Evolutionary conservation across 805 yeast species (phyloP), one percentile per base, ranked within the genome.

Genomic region (Candida multigemmis): DNA sequence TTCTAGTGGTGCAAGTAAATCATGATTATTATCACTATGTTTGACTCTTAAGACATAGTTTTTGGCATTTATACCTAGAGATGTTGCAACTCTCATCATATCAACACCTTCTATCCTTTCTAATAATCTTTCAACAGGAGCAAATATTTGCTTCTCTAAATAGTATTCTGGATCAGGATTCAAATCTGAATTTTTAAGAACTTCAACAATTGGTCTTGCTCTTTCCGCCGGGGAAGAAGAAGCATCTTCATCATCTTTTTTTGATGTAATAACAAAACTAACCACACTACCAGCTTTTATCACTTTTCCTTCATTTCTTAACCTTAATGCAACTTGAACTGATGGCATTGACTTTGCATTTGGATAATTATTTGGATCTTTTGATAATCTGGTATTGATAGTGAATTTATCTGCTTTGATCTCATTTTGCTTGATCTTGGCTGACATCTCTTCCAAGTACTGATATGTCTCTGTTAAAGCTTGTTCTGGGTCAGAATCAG

Each of bases 211-310:
- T 0, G 96, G 74, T 33, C 83, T 70, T 0, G 98, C 95, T 31
- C 96, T 68, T 33, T 81, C 89, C 1, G 94, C 89, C 7, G 72
- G 71, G 1, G 70, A 33, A 3, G 46, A 27, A 9, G 36, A 25
- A 19, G 35, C 33, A 20, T 60, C 70, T n/a, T 58, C 65, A 4
- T 58, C 67, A 17, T 37, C 39, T 2, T 28, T 30, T 2, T 53
- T 46, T 1, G 55, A 52, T 1, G 93, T 73, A 19, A 91, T 77
- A 23, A 91, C 80, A 57, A 68, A 91, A 0, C 96, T 80, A 20
- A 91, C 78, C 25, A 91, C 96, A 40, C 79, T 80, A 12, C 94
- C 95, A 0, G 94, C 93, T 37, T 77, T 77, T 26, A 91, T 71
- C 19, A 81, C 77, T 43, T 86, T 87, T 19, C 97, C 96, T 34